A percentile compares a stretch with the other conserved stretches of the same genome.
These are phyloP conservation scores for Pisolithus orientalis DNA, from an alignment of 768 basidiomycete genomes.

Conservation along the genomic window DNA sequence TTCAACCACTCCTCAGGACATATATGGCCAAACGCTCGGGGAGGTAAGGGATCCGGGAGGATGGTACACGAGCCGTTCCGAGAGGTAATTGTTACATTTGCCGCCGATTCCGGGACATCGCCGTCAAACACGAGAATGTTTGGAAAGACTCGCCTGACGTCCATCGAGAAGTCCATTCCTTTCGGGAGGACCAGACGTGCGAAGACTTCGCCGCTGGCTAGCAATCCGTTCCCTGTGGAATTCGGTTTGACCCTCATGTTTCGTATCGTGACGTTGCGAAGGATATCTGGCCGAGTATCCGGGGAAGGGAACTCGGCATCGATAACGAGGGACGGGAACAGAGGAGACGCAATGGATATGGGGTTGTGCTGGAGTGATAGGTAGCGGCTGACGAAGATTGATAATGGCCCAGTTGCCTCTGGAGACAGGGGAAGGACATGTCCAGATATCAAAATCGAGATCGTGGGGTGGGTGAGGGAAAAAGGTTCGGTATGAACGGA, in stretches of 20 bases:
- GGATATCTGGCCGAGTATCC: constrained; percentile 53
- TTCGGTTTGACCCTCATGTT: constrained; percentile 65
- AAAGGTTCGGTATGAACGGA: constrained; percentile 51
- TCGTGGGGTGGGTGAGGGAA: constrained; percentile 59
- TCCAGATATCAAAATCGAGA: constrained; percentile 53
- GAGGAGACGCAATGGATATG: constrained; percentile 51
- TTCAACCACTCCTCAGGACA: constrained; percentile 64
- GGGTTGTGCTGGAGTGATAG: constrained; percentile 51
- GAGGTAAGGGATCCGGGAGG: constrained; percentile 62
- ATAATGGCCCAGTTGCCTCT: constrained; percentile 37
- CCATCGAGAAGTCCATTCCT: constrained; percentile 60
- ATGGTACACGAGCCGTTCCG: constrained; percentile 13
- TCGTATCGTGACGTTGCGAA: constrained; percentile 66
- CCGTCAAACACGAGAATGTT: constrained; percentile 80
- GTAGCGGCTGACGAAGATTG: constrained; percentile 58
- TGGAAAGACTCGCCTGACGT: constrained; percentile 60
- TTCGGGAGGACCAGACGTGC: constrained; percentile 62
- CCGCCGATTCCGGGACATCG: constrained; percentile 37
- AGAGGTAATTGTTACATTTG: not conserved
- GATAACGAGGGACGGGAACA: constrained; percentile 45
- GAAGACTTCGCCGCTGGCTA: constrained; percentile 65
- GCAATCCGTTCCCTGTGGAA: constrained; percentile 33
- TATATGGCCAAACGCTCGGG: constrained; percentile 70
- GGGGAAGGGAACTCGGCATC: constrained; percentile 60
- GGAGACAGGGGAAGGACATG: constrained; percentile 48